phyloP scores from a whole-genome alignment of 208 protist species.

The Leptomonas pyrrhocoris region DNA sequence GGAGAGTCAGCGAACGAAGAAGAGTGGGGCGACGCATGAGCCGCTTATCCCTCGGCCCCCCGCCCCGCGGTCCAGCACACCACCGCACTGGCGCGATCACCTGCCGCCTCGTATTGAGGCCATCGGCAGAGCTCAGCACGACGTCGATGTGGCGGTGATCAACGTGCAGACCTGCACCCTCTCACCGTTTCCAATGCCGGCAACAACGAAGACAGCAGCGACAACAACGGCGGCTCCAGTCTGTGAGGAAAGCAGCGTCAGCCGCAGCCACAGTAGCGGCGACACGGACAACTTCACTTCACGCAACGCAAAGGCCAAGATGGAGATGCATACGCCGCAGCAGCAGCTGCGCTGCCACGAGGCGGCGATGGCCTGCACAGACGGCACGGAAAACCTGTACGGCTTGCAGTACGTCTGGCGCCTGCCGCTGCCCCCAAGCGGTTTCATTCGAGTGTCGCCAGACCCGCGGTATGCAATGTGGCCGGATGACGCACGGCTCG shows the following conservation, averaged over 20 bases:
- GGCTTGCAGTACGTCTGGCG: conserved; percentile 79
- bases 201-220: background rate
- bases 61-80: background rate
- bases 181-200: background rate
- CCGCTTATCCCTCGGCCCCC: no score
- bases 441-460: conserved; percentile 72
- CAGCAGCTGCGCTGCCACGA: conserved; percentile 30
- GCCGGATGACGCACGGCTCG: conserved; percentile 36
- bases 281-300: background rate
- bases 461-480: conserved; percentile 77
- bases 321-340: background rate
- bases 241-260: no score
- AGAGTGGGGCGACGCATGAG: no score
- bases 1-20: no score
- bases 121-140: conserved; percentile 8
- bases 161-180: conserved; percentile 6
- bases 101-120: background rate
- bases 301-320: background rate
- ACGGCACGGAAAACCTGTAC: conserved; percentile 65
- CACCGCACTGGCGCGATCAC: background rate
- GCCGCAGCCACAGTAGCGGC: background rate
- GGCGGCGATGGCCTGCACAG: conserved; percentile 34
- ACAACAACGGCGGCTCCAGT: no score
- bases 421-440: conserved; percentile 61
- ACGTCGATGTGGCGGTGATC: conserved; percentile 3